Evolutionary conservation across 352 stramenopile species (phyloP).

Genomic region (Phytophthora europaea): DNA sequence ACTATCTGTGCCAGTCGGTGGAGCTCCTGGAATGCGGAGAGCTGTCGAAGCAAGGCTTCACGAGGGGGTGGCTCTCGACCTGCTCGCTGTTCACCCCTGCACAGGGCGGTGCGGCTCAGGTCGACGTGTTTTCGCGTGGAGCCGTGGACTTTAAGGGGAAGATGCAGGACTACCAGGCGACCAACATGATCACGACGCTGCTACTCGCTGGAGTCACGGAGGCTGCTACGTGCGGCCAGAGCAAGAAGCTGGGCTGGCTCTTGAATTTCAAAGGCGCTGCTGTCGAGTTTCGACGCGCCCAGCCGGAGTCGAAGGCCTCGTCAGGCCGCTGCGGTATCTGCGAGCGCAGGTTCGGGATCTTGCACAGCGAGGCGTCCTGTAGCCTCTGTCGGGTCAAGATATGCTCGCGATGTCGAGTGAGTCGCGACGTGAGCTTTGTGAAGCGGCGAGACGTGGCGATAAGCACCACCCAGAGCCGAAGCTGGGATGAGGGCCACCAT

Average conservation of each 20-base stretch:
- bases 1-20: slow-evolving; percentile 35
- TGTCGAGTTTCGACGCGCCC: slow-evolving; percentile 25
- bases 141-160: slow-evolving; percentile 39
- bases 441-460: slow-evolving; percentile 11
- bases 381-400: slow-evolving; percentile 46
- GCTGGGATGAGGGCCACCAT: slow-evolving; percentile 30
- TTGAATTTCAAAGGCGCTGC: slow-evolving; percentile 30
- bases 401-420: slow-evolving; percentile 51
- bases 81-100: slow-evolving; percentile 34
- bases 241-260: slow-evolving; percentile 66
- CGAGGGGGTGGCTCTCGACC: slow-evolving; percentile 40
- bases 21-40: slow-evolving; percentile 24
- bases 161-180: slow-evolving; percentile 41
- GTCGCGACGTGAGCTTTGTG: slow-evolving; percentile 40
- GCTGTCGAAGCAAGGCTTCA: slow-evolving; percentile 11
- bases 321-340: slow-evolving; percentile 47
- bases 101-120: slow-evolving; percentile 5
- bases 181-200: slow-evolving; percentile 30
- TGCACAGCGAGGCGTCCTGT: slow-evolving; percentile 45
- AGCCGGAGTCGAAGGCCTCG: slow-evolving; percentile 14
- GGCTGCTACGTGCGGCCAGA: slow-evolving; percentile 59
- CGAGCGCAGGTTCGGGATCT: slow-evolving; percentile 45
- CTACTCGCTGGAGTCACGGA: slow-evolving; percentile 39
- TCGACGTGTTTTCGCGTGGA: slow-evolving; percentile 37
- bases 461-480: slow-evolving; percentile 16